Conservation (phyloP, 768 basidiomycete species). For the Lepiota venenata region DNA sequence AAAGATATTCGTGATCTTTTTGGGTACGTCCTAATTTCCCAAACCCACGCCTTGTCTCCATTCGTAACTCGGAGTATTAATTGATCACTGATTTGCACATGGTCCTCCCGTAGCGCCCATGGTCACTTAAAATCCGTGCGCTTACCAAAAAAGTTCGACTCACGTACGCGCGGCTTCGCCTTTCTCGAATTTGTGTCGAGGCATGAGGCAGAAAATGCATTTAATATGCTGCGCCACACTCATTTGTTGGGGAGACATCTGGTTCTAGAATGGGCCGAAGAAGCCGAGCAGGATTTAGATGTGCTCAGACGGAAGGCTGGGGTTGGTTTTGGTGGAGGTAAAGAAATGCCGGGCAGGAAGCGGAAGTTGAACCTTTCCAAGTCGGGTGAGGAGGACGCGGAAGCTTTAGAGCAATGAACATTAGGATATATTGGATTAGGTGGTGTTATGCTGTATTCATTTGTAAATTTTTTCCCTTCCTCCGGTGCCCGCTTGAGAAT, state of each 20-base stretch:
- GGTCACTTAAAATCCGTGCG: constrained; percentile 94
- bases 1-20: constrained; percentile 91
- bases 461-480: background rate
- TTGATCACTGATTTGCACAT: constrained; percentile 1
- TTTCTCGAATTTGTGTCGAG: constrained; percentile 93
- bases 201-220: constrained; percentile 88
- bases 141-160: constrained; percentile 88
- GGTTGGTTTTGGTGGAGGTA: constrained; percentile 69
- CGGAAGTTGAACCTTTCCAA: constrained; percentile 61
- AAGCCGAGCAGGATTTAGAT: constrained; percentile 76
- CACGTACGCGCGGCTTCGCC: constrained; percentile 89
- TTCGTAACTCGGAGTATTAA: background rate
- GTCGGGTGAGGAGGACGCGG: constrained; percentile 26
- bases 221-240: constrained; percentile 83
- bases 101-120: constrained; percentile 56
- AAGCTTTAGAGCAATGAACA: constrained; percentile 26
- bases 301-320: constrained; percentile 75
- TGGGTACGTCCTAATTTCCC: constrained; percentile 50
- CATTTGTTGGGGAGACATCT: constrained; percentile 95
- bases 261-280: constrained; percentile 92
- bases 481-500: background rate
- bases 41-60: background rate
- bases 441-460: too few relatives aligned
- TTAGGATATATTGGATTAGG: background rate
- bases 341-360: constrained; percentile 70